phyloP scores from a whole-genome alignment of 495 filamentous ascomycete genomes.

The Aspergillus kassunensis region DNA sequence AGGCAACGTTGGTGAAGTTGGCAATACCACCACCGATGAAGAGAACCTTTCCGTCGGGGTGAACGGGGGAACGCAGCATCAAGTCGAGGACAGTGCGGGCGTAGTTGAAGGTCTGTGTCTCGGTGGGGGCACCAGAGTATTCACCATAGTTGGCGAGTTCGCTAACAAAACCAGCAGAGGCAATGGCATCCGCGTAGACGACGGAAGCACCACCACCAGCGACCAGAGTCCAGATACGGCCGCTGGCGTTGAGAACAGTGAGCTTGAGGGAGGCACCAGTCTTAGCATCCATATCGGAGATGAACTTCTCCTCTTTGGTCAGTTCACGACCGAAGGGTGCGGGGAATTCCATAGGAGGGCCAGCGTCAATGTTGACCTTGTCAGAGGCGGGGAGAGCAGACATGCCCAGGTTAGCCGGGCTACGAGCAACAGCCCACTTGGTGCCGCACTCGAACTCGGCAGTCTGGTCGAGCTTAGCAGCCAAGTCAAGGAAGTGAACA shows the following conservation, averaged over 20 bases:
- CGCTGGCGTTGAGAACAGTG: slow-evolving; percentile 86
- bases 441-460: slow-evolving; percentile 99
- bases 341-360: slow-evolving; percentile 97
- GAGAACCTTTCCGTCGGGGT: slow-evolving; percentile 91
- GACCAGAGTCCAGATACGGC: slow-evolving; percentile 96
- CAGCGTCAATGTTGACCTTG: slow-evolving; percentile 92
- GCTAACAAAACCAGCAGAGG: slow-evolving; percentile 88
- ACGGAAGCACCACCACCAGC: slow-evolving; percentile 99
- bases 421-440: slow-evolving; percentile 96
- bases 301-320: slow-evolving; percentile 97
- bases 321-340: slow-evolving; percentile 98
- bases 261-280: slow-evolving; percentile 98
- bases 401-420: slow-evolving; percentile 80
- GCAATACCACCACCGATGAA: slow-evolving; percentile 99
- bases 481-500: slow-evolving; percentile 97
- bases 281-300: slow-evolving; percentile 97
- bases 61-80: slow-evolving; percentile 87
- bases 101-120: slow-evolving; percentile 98
- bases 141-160: slow-evolving; percentile 99
- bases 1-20: slow-evolving; percentile 98
- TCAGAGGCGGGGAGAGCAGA: slow-evolving; percentile 54
- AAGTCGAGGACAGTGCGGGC: slow-evolving; percentile 93
- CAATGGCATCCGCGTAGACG: slow-evolving; percentile 98
- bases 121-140: slow-evolving; percentile 97
- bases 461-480: slow-evolving; percentile 98